Base-by-base conservation (phyloP, 2,329 filamentous ascomycete genomes). In the Monosporascus sp. region DNA sequence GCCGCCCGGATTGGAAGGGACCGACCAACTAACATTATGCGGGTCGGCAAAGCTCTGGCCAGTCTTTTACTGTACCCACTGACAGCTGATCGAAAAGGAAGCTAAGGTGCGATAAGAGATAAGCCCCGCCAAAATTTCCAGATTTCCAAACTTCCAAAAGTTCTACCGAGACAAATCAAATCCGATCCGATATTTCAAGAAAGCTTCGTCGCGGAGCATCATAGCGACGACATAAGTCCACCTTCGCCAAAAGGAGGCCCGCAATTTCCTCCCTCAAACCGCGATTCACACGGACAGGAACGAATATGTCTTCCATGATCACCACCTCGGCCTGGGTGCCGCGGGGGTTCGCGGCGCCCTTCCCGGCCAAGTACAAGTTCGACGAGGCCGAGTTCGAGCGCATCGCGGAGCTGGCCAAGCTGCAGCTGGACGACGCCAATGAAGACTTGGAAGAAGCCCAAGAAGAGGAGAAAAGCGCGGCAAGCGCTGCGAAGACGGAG, bases 361-460 rank as follows among this genome's bases (percentile, higher is more conserved):
- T 90, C 62, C 88, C 88, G 17, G 79, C 80, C 41, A 89, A 88
- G 69, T 89, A 89, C 68, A 82, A 85, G 54, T 83, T 91, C 53
- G 83, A 90, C 70, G 88, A 91, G 68, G 78, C 80, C 58, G 88
- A 91, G 69, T 89, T 88, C 64, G 80, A 84, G 65, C 82, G 88
- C 64, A 91, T 91, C 74, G 86, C 87, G 17, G 79, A 81, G 65
- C 77, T 91, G 58, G 88, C 88, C 31, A 85, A 87, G 70, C 75
- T 90, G 56, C 88, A 96, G 73, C 81, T 97, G 35, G 90, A 97
- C 66, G 94, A 97, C 72, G 94, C 94, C 25, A 87, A 93, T 65
- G 89, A 92, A 27, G 92, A 94, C 65, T 73, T 96, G 56, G 83
- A 87, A 60, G 85, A 88, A 62, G 90, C 90, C 11, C 77, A 84